Evolutionary conservation across 352 stramenopile species (phyloP), one percentile per base, ranked within the genome.

Genomic region (Pythium coloratum): DNA sequence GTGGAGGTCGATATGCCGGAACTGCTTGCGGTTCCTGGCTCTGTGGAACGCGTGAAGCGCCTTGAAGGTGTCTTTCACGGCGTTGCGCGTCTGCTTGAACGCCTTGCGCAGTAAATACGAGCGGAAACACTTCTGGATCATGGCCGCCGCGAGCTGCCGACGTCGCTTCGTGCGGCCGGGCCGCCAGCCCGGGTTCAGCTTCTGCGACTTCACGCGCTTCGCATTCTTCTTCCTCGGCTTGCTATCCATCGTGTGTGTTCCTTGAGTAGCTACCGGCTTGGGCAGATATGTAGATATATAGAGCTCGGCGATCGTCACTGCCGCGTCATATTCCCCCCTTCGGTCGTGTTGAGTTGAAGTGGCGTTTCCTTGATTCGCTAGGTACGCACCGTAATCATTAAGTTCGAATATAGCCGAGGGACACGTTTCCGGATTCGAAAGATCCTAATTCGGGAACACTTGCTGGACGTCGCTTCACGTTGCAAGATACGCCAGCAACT

Each of bases 51-150:
- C 79, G 28, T 64, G 75, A 34, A 92, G 67, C 12, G 80, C 75
- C 6, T 63, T 54, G 49, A 92, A 91, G 14, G 84, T 82, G 38
- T 82, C 73, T 20, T 69, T 67, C 13, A 89, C 63, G 24, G 74
- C 59, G 36, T 76, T 60, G 10, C 80, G 75, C n/a, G 57, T 80
- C 34, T 73, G 53, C 38, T 76, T 77, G 65, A 90, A 90, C n/a
- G 76, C 78, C 9, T 79, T 76, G 47, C 79, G 83, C 49, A 90
- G 65, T 64, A 89, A 65, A 56, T 86, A 86, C 8, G 71, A 81
- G 24, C 86, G 82, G 50, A 85, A 92, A 26, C 64, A 70, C 18
- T 82, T 77, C 64, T 94, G 84, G 64, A 94, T 92, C 81, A 92
- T 91, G 3, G 72, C 70, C 3, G 76, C 80, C 16, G 83, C 86